Evolutionary conservation across 2,329 filamentous ascomycete species (phyloP), one percentile per base, ranked within the genome.

Genomic region (Sclerotinia nivalis): DNA sequence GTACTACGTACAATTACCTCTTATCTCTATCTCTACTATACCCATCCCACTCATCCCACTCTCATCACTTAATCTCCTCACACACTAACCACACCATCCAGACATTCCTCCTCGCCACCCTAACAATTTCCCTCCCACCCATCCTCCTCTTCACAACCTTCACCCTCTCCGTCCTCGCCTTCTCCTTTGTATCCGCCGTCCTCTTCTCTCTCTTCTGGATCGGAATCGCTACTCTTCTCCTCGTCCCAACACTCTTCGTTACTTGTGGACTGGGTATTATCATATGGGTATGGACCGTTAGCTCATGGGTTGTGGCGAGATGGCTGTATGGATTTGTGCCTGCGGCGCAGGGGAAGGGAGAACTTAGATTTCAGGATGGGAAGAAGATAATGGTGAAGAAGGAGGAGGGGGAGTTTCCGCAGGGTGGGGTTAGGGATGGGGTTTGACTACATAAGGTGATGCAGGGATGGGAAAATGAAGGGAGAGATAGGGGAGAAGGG

Each of bases 121-220:
- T 89, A 70, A 78, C 88, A 70, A 84, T 93, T 72, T 88, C 88
- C 20, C 85, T 88, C 70, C 79, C 92, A 20, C 92, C 92, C 1
- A 75, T 94, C 70, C 79, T 89, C 54, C 81, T 93, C 72, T 95
- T 96, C 82, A 73, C 85, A 69, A 81, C 86, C 74, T 93, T 94
- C 82, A 83, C 85, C 69, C 74, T 89, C 54, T 87, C 86, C 52
- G 86, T 89, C 71, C 80, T 89, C 72, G 79, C 89, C 72, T 85
- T 93, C 78, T 86, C 89, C 22, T 77, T 91, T 54, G 80, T 88
- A 55, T 84, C 84, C 43, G 89, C 89, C 18, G 76, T 92, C 52
- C 75, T 89, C 69, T 92, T 92, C 81, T 86, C 87, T 1, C 83
- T 91, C 61, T 89, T 91, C 81, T 90, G 88, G 83, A 84, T 88